Conservation (phyloP, 2,329 filamentous ascomycete species). For the Hymenoscyphus scutula region DNA sequence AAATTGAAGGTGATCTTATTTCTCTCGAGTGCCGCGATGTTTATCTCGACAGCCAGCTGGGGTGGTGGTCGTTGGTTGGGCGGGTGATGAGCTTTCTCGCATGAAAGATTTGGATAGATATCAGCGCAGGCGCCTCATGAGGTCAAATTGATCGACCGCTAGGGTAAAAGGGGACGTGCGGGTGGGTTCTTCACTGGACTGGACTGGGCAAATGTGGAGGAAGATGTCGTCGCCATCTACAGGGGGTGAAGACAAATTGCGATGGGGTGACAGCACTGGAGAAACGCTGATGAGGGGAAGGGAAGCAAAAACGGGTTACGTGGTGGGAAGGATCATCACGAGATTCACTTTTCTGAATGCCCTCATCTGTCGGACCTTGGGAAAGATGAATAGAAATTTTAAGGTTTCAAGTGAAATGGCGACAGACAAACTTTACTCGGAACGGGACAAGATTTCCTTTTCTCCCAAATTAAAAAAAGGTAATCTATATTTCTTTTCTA, state of each 20-base stretch:
- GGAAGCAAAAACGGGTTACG: not conserved
- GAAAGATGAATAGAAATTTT: not conserved
- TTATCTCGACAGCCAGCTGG: not conserved
- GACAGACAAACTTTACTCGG: not conserved
- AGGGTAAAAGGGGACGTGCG: not conserved
- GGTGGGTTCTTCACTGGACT: not conserved
- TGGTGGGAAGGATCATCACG: not conserved
- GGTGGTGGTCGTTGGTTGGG: not conserved
- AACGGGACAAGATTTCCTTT: not conserved
- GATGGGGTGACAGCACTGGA: not conserved
- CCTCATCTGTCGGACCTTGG: not conserved
- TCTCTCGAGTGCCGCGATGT: not conserved
- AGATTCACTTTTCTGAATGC: not conserved
- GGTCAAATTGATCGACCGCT: slow-evolving; percentile 1
- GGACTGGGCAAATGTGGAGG: not conserved
- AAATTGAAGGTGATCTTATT: not conserved
- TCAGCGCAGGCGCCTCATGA: slow-evolving; percentile 5
- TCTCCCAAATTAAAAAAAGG: not conserved
- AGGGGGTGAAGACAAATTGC: too few relatives aligned
- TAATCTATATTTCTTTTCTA: not conserved
- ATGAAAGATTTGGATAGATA: not conserved
- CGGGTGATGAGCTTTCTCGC: not conserved
- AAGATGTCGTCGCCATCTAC: not conserved
- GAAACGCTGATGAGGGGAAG: not conserved
- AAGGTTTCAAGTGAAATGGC: not conserved